Evolutionary conservation across 2,329 filamentous ascomycete species (phyloP), one percentile per base, ranked within the genome.

Genomic region (Exophiala calicioides): DNA sequence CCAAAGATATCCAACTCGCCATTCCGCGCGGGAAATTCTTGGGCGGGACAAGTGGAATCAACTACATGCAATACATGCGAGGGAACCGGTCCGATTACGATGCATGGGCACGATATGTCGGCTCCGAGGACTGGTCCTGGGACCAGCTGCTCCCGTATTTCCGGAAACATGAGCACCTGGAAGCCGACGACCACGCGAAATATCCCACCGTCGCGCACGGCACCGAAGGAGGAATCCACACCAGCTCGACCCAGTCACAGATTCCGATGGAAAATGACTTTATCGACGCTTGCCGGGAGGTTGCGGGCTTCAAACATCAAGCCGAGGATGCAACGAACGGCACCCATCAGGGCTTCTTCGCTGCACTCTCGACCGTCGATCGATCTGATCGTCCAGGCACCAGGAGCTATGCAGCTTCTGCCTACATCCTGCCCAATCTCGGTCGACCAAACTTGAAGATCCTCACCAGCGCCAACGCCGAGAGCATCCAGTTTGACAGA

Each of bases 341-440:
- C 12, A 82, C 80, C 19, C 59, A 79, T 0, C 66, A 78, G 4
- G 88, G 87, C 33, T 77, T 95, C 66, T 85, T 95, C 60, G 83
- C 86, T 34, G 85, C 85, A 0, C 71, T 95, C 20, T 84, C 87
- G 0, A 88, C 87, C 0, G n/a, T n/a, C n/a, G n/a, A n/a, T n/a
- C n/a, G n/a, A n/a, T n/a, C n/a, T n/a, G n/a, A n/a, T n/a, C n/a
- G n/a, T n/a, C n/a, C n/a, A n/a, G n/a, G n/a, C n/a, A n/a, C n/a
- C n/a, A n/a, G n/a, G n/a, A n/a, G n/a, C n/a, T n/a, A n/a, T n/a
- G n/a, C n/a, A n/a, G n/a, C n/a, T n/a, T n/a, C n/a, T n/a, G n/a
- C n/a, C n/a, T n/a, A n/a, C n/a, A n/a, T n/a, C n/a, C n/a, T n/a
- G n/a, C n/a, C n/a, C n/a, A n/a, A n/a, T n/a, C n/a, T n/a, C n/a